A percentile compares a stretch with the other conserved stretches of the same genome.
These are phyloP conservation scores for Phylloporus rhodoxanthus DNA, from an alignment of 768 basidiomycete genomes.

Conservation along the genomic window DNA sequence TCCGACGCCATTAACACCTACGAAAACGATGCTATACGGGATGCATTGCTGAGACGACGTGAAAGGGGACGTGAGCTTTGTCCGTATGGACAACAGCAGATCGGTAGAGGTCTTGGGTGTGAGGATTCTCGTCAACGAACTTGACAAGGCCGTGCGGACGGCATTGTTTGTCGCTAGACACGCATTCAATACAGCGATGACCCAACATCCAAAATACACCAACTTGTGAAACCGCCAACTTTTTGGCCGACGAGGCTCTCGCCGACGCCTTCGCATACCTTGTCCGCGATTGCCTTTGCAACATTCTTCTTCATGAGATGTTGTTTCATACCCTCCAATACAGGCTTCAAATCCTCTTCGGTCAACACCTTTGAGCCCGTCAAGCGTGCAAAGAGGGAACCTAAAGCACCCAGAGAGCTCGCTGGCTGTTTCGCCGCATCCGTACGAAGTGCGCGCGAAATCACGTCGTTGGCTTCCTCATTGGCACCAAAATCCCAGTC, in stretches of 20 bases:
- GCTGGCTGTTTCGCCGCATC: conserved; percentile 33
- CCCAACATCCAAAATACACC: conserved; percentile 17
- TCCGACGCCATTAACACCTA: conserved; percentile 98
- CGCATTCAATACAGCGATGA: conserved; percentile 3
- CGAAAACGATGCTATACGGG: conserved; percentile 93
- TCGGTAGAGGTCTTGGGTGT: conserved; percentile 99
- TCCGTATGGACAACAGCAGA: conserved; percentile 85
- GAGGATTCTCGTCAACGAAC: conserved; percentile 84
- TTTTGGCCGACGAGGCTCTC: conserved; percentile 86
- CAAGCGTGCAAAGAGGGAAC: conserved; percentile 76
- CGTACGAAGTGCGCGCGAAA: conserved; percentile 53
- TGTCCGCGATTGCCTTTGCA: conserved; percentile 90
- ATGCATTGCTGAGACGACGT: conserved; percentile 70
- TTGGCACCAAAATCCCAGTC: conserved; percentile 76
- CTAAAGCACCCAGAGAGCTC: conserved; percentile 57
- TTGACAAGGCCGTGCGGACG: conserved; percentile 77
- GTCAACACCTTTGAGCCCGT: conserved; percentile 83
- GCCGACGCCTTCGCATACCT: conserved; percentile 92
- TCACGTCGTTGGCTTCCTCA: conserved; percentile 45
- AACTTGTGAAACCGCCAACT: conserved; percentile 85
- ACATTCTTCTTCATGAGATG: conserved; percentile 99
- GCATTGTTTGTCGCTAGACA: conserved; percentile 73
- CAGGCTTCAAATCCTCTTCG: conserved; percentile 78
- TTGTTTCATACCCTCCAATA: conserved; percentile 91
- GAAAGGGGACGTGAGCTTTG: conserved; percentile 71